Conservation (phyloP, 2,329 filamentous ascomycete genomes). For the Esteya vermicola region DNA sequence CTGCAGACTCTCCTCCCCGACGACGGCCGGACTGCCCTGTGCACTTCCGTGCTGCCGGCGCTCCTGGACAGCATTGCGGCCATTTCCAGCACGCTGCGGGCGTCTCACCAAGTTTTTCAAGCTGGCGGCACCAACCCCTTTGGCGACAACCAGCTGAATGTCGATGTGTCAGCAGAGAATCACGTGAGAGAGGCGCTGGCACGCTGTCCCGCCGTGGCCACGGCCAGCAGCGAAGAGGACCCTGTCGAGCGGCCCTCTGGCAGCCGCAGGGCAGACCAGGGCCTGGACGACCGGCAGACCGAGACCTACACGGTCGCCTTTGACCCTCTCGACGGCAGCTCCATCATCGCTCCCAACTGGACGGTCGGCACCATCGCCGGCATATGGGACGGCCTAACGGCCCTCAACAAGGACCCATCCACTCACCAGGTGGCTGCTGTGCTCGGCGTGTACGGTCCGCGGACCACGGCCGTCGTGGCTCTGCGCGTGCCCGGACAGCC, state of each 20-base stretch:
- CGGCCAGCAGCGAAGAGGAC: constrained; percentile 47
- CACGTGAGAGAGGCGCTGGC: constrained; percentile 30
- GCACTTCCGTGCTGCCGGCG: constrained; percentile 30
- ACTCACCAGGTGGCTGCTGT: constrained; percentile 32
- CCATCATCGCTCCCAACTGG: constrained; percentile 45
- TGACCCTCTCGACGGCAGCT: constrained; percentile 49
- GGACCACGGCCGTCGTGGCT: constrained; percentile 41
- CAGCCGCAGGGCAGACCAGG: no score
- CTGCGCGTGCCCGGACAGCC: constrained; percentile 27
- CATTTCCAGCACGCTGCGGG: constrained; percentile 29
- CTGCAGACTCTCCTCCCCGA: no score
- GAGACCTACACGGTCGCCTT: constrained; percentile 46
- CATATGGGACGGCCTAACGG: constrained; percentile 37
- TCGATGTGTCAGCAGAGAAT: constrained; percentile 32
- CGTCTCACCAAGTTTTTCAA: constrained; percentile 28
- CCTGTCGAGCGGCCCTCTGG: constrained; percentile 29
- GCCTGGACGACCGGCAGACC: not conserved
- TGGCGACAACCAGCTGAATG: constrained; percentile 26
- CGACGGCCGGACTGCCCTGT: no score
- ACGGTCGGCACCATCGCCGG: constrained; percentile 45
- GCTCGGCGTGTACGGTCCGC: constrained; percentile 38
- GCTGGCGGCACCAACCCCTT: constrained; percentile 37
- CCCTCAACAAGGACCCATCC: constrained; percentile 24
- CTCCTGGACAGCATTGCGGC: constrained; percentile 29
- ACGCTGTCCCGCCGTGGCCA: constrained; percentile 27